Evolutionary conservation across 2,329 filamentous ascomycete species (phyloP).

Genomic region (Albifimbria verrucaria): DNA sequence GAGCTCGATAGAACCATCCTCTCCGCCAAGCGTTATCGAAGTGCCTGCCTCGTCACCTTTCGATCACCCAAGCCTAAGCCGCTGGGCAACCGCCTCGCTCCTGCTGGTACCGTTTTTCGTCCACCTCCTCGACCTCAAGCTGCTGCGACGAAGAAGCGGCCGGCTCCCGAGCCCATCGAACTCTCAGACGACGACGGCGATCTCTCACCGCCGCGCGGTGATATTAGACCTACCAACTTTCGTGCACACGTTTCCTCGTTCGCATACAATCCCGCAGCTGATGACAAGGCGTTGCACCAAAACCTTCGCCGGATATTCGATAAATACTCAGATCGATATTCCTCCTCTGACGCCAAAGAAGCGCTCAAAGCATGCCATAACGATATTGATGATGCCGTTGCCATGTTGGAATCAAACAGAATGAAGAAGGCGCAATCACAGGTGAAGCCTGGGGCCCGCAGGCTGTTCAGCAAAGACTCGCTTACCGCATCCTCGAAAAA

Average conservation of each 20-base stretch:
- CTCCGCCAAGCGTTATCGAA: slow-evolving; percentile 57
- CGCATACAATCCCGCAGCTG: slow-evolving; percentile 45
- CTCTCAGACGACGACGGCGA: slow-evolving; percentile 47
- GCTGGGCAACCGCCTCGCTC: slow-evolving; percentile 63
- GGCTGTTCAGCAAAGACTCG: slow-evolving; percentile 27
- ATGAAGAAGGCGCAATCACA: slow-evolving; percentile 7
- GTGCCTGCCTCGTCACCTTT: slow-evolving; percentile 83
- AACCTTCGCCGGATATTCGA: slow-evolving; percentile 35
- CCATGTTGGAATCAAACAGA: slow-evolving; percentile 21
- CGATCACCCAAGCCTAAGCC: slow-evolving; percentile 31
- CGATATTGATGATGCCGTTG: slow-evolving; percentile 33
- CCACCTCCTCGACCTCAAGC: slow-evolving; percentile 34
- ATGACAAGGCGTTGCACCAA: slow-evolving; percentile 30
- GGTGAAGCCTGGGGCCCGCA: slow-evolving; percentile 20
- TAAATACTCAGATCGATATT: slow-evolving; percentile 26
- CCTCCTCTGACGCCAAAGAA: slow-evolving; percentile 26
- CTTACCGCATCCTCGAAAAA: not conserved
- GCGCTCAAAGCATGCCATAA: slow-evolving; percentile 28
- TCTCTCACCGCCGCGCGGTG: slow-evolving; percentile 51
- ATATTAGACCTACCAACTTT: slow-evolving; percentile 60
- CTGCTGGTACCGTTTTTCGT: slow-evolving; percentile 69
- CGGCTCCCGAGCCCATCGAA: slow-evolving; percentile 39
- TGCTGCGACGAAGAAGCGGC: slow-evolving; percentile 27
- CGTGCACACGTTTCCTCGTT: slow-evolving; percentile 35
- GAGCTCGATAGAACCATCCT: slow-evolving; percentile 32